A percentile compares a stretch with the other conserved stretches of the same genome.
Conservation (phyloP, 192 early-diverging fungal genomes). For the Gigaspora rosea region DNA sequence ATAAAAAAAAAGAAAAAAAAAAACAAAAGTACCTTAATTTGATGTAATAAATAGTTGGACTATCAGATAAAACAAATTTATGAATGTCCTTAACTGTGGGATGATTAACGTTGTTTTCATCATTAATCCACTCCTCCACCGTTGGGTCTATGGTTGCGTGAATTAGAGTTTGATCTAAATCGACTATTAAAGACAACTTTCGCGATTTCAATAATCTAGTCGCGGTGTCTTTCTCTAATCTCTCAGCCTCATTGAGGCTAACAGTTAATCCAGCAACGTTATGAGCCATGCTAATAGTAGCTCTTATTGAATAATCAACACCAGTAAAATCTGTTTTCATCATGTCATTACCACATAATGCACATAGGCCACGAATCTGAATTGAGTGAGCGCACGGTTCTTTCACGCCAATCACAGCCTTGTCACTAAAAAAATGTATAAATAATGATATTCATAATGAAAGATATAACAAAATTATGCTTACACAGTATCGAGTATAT, state of each 20-base stretch:
- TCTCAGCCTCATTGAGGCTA: conserved; percentile 66
- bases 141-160: conserved; percentile 85
- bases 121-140: conserved; percentile 73
- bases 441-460: neutral
- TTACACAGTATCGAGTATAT: neutral
- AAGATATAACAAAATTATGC: neutral
- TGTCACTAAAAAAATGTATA: neutral
- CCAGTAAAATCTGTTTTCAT: conserved; percentile 38
- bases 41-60: conserved; percentile 72
- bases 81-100: conserved; percentile 66
- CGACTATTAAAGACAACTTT: conserved; percentile 89
- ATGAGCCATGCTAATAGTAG: conserved; percentile 80
- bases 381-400: conserved; percentile 75
- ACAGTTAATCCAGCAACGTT: conserved; percentile 71
- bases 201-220: conserved; percentile 61
- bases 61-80: conserved; percentile 73
- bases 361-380: conserved; percentile 78
- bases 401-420: neutral
- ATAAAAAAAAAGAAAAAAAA: neutral
- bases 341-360: conserved; percentile 76
- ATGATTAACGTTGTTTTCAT: conserved; percentile 59
- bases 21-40: conserved; percentile 72
- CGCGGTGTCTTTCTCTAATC: conserved; percentile 70
- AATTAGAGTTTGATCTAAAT: conserved; percentile 97
- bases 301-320: conserved; percentile 51